Percentiles rank a stretch among this genome's conserved stretches.
Conservation (phyloP, 2,329 filamentous ascomycete genomes). For the Pseudogymnoascus sp. region DNA sequence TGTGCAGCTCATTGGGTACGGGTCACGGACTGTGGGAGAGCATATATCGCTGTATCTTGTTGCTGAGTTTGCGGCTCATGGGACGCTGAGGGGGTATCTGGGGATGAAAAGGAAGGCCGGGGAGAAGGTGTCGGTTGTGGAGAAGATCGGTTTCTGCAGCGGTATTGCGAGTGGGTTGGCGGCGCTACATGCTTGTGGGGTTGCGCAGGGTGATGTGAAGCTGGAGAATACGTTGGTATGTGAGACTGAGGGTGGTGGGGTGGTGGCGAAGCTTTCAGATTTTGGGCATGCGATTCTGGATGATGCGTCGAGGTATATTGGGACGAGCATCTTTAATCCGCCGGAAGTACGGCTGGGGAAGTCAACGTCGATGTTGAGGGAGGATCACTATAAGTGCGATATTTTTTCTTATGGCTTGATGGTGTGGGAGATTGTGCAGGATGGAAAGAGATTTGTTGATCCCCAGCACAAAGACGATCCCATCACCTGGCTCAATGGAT, state of each 20-base stretch:
- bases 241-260: neutral
- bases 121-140: neutral
- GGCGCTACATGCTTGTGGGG: neutral
- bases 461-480: neutral
- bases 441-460: neutral
- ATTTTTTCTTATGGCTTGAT: conserved; percentile 9
- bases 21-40: neutral
- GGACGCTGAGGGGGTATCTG: neutral
- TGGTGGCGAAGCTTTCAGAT: conserved; percentile 5
- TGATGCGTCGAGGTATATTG: conserved; percentile 1
- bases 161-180: neutral
- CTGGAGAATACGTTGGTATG: neutral
- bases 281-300: conserved; percentile 1
- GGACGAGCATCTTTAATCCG: neutral
- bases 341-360: neutral
- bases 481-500: neutral
- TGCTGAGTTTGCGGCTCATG: neutral
- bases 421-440: neutral
- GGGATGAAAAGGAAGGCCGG: neutral
- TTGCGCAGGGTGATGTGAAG: neutral
- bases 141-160: neutral
- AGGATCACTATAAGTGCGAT: conserved; percentile 1
- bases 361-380: neutral
- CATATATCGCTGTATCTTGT: conserved; percentile 6
- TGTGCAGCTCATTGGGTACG: neutral